Evolutionary conservation across 768 basidiomycete species (phyloP).

Genomic region (Russula griseocarnosa): DNA sequence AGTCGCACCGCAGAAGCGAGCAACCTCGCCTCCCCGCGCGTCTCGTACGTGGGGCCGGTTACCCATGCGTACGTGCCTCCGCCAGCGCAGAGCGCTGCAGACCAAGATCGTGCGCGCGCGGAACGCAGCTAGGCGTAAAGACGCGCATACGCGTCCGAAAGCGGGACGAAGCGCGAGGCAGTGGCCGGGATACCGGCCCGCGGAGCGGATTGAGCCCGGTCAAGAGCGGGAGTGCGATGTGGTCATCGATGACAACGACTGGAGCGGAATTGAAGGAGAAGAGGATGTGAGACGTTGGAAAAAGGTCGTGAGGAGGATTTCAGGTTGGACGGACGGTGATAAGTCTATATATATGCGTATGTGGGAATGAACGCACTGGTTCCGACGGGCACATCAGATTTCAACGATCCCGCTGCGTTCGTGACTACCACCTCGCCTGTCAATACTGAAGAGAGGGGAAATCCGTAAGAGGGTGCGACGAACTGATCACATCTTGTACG

Average conservation of each 20-base stretch:
- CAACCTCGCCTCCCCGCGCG: conserved; percentile 80
- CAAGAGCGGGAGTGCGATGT: conserved; percentile 74
- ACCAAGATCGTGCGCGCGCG: conserved; percentile 57
- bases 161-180: conserved; percentile 73
- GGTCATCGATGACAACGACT: conserved; percentile 86
- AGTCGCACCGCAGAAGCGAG: conserved; percentile 72
- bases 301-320: neutral
- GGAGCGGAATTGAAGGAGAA: neutral
- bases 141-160: conserved; percentile 79
- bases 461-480: conserved; percentile 32
- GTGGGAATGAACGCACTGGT: conserved; percentile 52
- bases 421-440: conserved; percentile 51
- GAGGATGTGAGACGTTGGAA: neutral
- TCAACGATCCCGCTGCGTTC: conserved; percentile 83
- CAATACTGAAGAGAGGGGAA: neutral
- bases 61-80: conserved; percentile 89
- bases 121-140: conserved; percentile 68
- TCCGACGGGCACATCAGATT: conserved; percentile 67
- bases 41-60: conserved; percentile 86
- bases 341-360: neutral
- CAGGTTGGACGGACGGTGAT: neutral
- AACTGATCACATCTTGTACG: conserved; percentile 70
- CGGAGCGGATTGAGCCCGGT: conserved; percentile 77
- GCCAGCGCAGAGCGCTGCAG: conserved; percentile 54
- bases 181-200: conserved; percentile 59